A percentile compares a stretch with the other conserved stretches of the same genome.
Evolutionary conservation across 495 filamentous ascomycete genomes (phyloP).

Genomic region (Penicillium waksmanii): DNA sequence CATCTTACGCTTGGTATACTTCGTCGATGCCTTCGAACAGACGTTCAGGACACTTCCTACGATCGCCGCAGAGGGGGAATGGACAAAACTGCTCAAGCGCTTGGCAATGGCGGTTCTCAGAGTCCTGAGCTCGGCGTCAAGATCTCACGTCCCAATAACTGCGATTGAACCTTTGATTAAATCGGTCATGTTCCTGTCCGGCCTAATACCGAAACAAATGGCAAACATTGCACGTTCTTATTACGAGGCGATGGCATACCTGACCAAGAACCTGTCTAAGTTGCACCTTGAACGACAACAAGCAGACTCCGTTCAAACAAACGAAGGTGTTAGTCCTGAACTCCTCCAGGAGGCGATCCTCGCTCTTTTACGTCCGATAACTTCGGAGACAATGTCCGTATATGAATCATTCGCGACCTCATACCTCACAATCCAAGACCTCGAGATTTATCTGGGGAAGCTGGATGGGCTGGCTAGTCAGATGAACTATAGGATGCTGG

Average conservation of each 20-base stretch:
- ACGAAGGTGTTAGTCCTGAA: constrained; percentile 6
- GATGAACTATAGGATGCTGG: constrained; percentile 59
- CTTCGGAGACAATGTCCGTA: constrained; percentile 48
- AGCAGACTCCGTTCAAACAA: neutral
- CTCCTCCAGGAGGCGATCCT: constrained; percentile 44
- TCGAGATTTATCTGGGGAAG: constrained; percentile 42
- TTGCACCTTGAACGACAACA: constrained; percentile 11
- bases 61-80: constrained; percentile 48
- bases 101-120: constrained; percentile 50
- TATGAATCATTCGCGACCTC: constrained; percentile 62
- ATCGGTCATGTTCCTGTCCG: constrained; percentile 42
- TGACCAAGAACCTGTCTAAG: constrained; percentile 38
- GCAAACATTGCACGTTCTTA: constrained; percentile 47
- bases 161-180: constrained; percentile 41
- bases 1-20: constrained; percentile 46
- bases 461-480: constrained; percentile 51
- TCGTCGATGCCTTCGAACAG: constrained; percentile 46
- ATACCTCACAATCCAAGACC: constrained; percentile 56
- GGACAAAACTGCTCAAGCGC: constrained; percentile 51
- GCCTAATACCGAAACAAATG: constrained; percentile 52
- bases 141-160: constrained; percentile 21
- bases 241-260: constrained; percentile 46
- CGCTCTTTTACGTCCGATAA: constrained; percentile 52
- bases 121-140: constrained; percentile 40
- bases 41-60: constrained; percentile 43